A percentile compares a stretch with the other conserved stretches of the same genome.
Evolutionary conservation across 352 stramenopile genomes (phyloP).

Genomic region (Albugo candida): DNA sequence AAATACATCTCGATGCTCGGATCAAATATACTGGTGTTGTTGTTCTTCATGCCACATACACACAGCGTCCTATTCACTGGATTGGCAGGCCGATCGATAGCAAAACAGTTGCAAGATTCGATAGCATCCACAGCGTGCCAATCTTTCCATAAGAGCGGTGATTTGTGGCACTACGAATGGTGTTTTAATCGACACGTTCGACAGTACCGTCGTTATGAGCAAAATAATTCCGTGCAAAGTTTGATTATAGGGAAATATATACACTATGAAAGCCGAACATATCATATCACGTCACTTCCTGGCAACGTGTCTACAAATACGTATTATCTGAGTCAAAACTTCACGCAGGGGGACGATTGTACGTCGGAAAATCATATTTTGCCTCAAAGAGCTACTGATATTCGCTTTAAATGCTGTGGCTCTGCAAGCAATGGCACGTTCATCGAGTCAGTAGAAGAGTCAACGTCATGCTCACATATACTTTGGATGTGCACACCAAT

Average conservation of each 20-base stretch:
- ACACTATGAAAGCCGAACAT: too few species aligned
- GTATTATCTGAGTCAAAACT: conserved; percentile 14
- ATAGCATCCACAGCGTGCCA: conserved; percentile 16
- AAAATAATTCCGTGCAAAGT: too few species aligned
- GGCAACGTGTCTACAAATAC: too few species aligned
- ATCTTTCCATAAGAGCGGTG: conserved; percentile 26
- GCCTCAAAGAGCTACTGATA: conserved; percentile 14
- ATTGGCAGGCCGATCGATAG: too few species aligned
- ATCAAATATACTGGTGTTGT: too few species aligned
- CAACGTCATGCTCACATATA: conserved; percentile 25
- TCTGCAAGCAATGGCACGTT: conserved; percentile 70
- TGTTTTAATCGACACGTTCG: conserved; percentile 45
- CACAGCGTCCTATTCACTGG: too few species aligned
- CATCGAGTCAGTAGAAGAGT: conserved; percentile 43
- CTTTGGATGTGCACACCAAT: conserved; percentile 52
- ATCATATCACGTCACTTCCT: too few species aligned
- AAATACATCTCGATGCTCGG: too few species aligned
- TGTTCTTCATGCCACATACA: too few species aligned
- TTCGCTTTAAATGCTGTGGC: conserved; percentile 57
- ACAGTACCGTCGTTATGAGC: conserved; percentile 27
- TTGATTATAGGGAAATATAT: too few species aligned
- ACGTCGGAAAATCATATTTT: too few species aligned
- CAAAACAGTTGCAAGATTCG: too few species aligned
- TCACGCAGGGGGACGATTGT: conserved; percentile 22
- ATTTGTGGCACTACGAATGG: conserved; percentile 79